phyloP scores from a whole-genome alignment of 116 monocot genomes.

The Iris pallida region DNA sequence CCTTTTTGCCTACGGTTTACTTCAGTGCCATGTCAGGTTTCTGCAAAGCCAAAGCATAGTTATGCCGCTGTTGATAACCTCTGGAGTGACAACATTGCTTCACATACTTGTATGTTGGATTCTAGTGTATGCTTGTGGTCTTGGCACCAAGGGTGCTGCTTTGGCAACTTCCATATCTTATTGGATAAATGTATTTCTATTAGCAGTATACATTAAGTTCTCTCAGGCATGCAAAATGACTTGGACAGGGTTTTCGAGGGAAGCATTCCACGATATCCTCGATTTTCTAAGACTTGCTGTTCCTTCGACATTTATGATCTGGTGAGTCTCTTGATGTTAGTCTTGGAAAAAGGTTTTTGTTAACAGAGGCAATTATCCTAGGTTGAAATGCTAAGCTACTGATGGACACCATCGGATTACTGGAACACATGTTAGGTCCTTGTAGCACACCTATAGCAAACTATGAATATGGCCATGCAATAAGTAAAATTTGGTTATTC shows the following conservation, averaged over 20 bases:
- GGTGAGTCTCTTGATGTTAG: conserved; percentile 1
- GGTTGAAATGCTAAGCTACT: no score
- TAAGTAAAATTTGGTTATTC: no score
- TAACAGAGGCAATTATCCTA: not conserved
- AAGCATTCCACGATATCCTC: conserved; percentile 8
- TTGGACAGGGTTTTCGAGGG: conserved; percentile 16
- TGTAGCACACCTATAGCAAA: no score
- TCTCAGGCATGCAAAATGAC: conserved; percentile 22
- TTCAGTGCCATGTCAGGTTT: conserved; percentile 32
- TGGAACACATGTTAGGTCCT: no score
- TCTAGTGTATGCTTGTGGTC: conserved; percentile 12
- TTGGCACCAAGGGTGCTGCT: conserved; percentile 30
- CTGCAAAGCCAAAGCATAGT: conserved; percentile 32
- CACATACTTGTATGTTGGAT: conserved; percentile 29
- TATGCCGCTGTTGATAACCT: conserved; percentile 20
- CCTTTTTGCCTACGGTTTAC: conserved; percentile 29
- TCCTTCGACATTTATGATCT: conserved; percentile 16
- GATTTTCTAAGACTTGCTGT: conserved; percentile 6
- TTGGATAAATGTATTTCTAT: conserved; percentile 19
- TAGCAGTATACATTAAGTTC: conserved; percentile 20
- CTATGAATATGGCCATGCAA: no score
- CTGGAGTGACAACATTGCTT: conserved; percentile 18
- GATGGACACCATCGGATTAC: no score
- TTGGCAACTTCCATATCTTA: conserved; percentile 23
- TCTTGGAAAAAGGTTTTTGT: not conserved